A percentile compares a stretch with the other conserved stretches of the same genome.
Evolutionary conservation across 2,329 filamentous ascomycete genomes (phyloP).

Genomic region (Fusarium poae): DNA sequence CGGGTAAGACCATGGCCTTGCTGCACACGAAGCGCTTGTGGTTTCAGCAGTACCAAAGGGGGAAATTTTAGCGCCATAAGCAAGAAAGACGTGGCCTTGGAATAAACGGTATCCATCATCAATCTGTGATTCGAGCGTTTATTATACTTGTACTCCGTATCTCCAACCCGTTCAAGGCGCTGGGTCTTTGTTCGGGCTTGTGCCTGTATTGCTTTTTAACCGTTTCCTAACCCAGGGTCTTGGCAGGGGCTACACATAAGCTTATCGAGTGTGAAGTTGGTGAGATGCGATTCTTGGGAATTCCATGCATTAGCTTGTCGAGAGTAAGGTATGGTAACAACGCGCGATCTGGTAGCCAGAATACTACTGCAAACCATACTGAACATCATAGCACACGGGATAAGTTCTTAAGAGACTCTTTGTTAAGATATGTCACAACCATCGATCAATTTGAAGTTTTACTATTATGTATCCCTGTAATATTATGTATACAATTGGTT

Average conservation of each 20-base stretch:
- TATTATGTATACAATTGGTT: neutral
- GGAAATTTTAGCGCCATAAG: neutral
- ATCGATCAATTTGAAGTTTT: neutral
- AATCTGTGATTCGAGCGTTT: neutral
- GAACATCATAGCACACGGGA: neutral
- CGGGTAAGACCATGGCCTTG: neutral
- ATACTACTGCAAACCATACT: neutral
- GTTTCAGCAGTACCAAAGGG: conserved; percentile 10
- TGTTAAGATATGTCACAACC: neutral
- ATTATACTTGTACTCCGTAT: neutral
- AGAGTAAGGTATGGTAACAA: neutral
- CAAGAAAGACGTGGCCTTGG: neutral
- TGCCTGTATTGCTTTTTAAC: neutral
- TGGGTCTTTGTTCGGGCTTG: neutral
- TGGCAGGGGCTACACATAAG: conserved; percentile 21
- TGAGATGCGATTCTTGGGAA: neutral
- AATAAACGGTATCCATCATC: neutral
- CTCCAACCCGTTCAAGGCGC: neutral
- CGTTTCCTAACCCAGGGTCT: neutral
- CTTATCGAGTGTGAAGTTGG: conserved; percentile 6
- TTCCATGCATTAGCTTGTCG: conserved; percentile 8
- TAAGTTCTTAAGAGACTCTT: neutral
- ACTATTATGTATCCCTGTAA: neutral
- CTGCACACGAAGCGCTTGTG: conserved; percentile 5
- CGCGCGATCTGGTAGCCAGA: neutral